Evolutionary conservation across 2,329 filamentous ascomycete species (phyloP), one percentile per base, ranked within the genome.

Genomic region (Paraphaeosphaeria sporulosa): DNA sequence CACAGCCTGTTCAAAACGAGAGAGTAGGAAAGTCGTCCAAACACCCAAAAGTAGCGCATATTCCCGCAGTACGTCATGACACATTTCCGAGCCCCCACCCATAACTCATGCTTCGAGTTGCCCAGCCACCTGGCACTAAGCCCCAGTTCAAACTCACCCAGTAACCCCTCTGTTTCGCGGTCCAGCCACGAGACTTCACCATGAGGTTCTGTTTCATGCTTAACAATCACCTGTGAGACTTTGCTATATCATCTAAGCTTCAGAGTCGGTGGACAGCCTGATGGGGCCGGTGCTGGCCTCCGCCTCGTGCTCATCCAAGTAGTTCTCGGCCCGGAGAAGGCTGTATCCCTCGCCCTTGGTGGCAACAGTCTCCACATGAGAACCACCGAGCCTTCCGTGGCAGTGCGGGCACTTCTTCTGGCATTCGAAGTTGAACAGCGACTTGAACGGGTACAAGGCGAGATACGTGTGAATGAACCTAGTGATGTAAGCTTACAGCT

Each of bases 401-500:
- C 52, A 55, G n/a, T 55, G 52, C 27, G 52, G 52, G 19, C 52
- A 55, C n/a, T 55, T 19, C 21, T 40, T 23, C 19, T 17, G 19
- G 4, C 3, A 38, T 3, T 12, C 8, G 6, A 42, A 7, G 2
- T 4, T 47, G 17, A 21, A 47, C 17, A 32, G 25, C 27, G 30
- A 23, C 52, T 34, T 46, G 42, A 34, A 6, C 17, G 32, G 40
- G 25, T 47, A 47, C 8, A 34, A n/a, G 9, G 32, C 40, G 30
- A 55, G 43, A 23, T 55, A 55, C 13, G 25, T n/a, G 32, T 55
- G 52, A 13, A 55, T 55, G 30, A 47, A 21, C 52, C 52, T 55
- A 23, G 12, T 13, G 25, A 23, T 17, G 25, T 36, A 15, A 49
- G 27, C 30, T 47, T 25, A 51, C 8, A 34, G 2, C 19, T 36